Conservation (phyloP, 768 basidiomycete genomes). For the Pholiota molesta region DNA sequence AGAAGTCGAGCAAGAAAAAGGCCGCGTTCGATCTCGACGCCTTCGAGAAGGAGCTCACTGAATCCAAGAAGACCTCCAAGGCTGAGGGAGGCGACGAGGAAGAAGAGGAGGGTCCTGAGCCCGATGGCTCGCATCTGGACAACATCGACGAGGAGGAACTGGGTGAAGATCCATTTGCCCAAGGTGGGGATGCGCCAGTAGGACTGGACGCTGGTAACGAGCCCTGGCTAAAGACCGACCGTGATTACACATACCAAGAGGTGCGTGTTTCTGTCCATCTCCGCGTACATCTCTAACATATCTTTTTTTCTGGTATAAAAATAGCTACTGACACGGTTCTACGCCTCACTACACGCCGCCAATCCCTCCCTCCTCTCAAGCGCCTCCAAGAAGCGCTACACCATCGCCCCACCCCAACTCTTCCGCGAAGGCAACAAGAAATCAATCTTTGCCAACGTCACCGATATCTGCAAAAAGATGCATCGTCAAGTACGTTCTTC, state of each 20-base stretch:
- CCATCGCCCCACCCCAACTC: slow-evolving; percentile 93
- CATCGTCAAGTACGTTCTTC: slow-evolving; percentile 59
- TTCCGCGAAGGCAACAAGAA: slow-evolving; percentile 97
- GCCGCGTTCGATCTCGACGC: slow-evolving; percentile 88
- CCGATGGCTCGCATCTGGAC: slow-evolving; percentile 65
- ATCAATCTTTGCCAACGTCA: slow-evolving; percentile 94
- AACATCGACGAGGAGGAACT: slow-evolving; percentile 82
- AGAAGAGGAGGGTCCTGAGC: slow-evolving; percentile 52
- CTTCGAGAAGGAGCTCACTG: slow-evolving; percentile 89
- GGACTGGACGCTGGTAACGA: slow-evolving; percentile 77
- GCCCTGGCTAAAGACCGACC: slow-evolving; percentile 90
- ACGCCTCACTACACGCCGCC: slow-evolving; percentile 86
- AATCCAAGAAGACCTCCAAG: slow-evolving; percentile 59
- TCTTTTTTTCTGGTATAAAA: not conserved
- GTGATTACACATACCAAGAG: slow-evolving; percentile 96
- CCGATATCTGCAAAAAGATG: slow-evolving; percentile 98
- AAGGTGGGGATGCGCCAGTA: slow-evolving; percentile 51
- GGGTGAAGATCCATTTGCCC: slow-evolving; percentile 87
- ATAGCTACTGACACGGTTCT: slow-evolving; percentile 93
- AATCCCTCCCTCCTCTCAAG: slow-evolving; percentile 87
- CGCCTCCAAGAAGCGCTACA: slow-evolving; percentile 91
- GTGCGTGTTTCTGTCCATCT: slow-evolving; percentile 39
- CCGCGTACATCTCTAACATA: not conserved
- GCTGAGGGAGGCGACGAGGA: slow-evolving; percentile 54
- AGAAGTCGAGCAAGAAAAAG: slow-evolving; percentile 87